Evolutionary conservation across 192 early-diverging fungal species (phyloP).

Genomic region (Entomortierella parvispora): DNA sequence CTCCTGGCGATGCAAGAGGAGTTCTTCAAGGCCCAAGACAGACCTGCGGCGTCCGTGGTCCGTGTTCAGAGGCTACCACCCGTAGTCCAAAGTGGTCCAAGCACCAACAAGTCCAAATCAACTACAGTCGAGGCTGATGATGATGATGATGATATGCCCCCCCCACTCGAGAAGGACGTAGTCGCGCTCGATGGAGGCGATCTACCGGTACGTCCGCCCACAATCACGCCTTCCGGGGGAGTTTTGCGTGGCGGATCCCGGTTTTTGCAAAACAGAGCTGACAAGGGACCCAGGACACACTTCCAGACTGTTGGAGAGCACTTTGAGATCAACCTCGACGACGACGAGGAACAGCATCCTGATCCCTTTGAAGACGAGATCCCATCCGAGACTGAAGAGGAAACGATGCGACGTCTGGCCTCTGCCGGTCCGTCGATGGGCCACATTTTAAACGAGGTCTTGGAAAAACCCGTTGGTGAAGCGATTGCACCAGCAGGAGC

Average conservation of each 20-base stretch:
- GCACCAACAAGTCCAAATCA: constrained; percentile 5
- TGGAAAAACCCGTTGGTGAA: constrained; percentile 38
- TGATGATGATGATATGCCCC: constrained; percentile 28
- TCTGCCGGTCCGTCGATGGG: constrained; percentile 35
- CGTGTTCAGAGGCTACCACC: constrained; percentile 34
- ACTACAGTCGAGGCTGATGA: constrained; percentile 19
- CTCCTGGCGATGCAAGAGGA: constrained; percentile 61
- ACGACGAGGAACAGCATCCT: constrained; percentile 6
- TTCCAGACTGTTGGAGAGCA: constrained; percentile 29
- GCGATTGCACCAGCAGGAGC: constrained; percentile 27
- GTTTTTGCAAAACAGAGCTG: constrained; percentile 39
- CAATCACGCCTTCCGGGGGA: constrained; percentile 7
- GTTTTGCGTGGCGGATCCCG: constrained; percentile 27
- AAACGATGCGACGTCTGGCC: constrained; percentile 24
- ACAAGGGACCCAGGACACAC: constrained; percentile 46
- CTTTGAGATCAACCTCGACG: constrained; percentile 41
- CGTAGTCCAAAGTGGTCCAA: constrained; percentile 3
- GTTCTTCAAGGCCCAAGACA: constrained; percentile 51
- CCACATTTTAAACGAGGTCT: constrained; percentile 43
- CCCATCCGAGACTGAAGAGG: constrained; percentile 37
- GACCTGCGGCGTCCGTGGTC: constrained; percentile 55
- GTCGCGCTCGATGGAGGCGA: constrained; percentile 24
- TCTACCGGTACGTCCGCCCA: constrained; percentile 8
- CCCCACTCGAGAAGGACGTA: constrained; percentile 37
- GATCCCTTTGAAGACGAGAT: constrained; percentile 6